phyloP scores from a whole-genome alignment of 2,329 filamentous ascomycete species.

The Colletotrichum gigasporum region DNA sequence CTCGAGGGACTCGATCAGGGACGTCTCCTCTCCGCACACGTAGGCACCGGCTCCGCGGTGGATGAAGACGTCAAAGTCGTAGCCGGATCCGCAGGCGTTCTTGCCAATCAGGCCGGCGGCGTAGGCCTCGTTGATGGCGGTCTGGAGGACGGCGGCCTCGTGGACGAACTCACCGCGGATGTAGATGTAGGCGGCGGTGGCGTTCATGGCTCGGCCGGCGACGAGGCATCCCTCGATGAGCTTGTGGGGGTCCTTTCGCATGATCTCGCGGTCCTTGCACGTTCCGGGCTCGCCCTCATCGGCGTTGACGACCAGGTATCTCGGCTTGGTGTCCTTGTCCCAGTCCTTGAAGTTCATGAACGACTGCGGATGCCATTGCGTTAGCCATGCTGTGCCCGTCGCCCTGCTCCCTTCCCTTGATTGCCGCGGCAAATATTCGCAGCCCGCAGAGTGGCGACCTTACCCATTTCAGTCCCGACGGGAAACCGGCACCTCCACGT shows the following conservation, averaged over 20 bases:
- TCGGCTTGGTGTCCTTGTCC: slow-evolving; percentile 96
- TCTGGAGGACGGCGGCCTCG: slow-evolving; percentile 92
- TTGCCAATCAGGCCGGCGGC: slow-evolving; percentile 94
- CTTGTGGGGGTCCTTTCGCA: slow-evolving; percentile 99
- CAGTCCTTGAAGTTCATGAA: slow-evolving; percentile 99
- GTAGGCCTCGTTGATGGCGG: slow-evolving; percentile 98
- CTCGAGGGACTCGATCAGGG: slow-evolving; percentile 96
- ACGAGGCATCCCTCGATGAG: slow-evolving; percentile 97
- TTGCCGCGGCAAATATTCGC: slow-evolving; percentile 8
- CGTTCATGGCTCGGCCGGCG: slow-evolving; percentile 98
- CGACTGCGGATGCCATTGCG: slow-evolving; percentile 64
- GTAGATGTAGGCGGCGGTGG: slow-evolving; percentile 98
- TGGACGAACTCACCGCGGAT: slow-evolving; percentile 98
- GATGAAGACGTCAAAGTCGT: slow-evolving; percentile 97
- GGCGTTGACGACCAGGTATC: slow-evolving; percentile 97
- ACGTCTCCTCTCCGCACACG: slow-evolving; percentile 98
- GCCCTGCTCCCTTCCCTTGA: slow-evolving; percentile 9
- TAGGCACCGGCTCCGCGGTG: slow-evolving; percentile 98
- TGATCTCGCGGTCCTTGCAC: slow-evolving; percentile 99
- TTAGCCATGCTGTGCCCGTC: slow-evolving; percentile 1
- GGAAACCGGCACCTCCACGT: slow-evolving; percentile 96
- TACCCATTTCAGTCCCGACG: slow-evolving; percentile 99
- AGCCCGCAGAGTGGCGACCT: slow-evolving; percentile 43
- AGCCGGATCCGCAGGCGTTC: slow-evolving; percentile 96
- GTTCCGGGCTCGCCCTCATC: slow-evolving; percentile 99